Percentiles rank a stretch among this genome's conserved stretches.
phyloP scores from a whole-genome alignment of 192 early-diverging fungal genomes.

The Umbelopsis sp. region DNA sequence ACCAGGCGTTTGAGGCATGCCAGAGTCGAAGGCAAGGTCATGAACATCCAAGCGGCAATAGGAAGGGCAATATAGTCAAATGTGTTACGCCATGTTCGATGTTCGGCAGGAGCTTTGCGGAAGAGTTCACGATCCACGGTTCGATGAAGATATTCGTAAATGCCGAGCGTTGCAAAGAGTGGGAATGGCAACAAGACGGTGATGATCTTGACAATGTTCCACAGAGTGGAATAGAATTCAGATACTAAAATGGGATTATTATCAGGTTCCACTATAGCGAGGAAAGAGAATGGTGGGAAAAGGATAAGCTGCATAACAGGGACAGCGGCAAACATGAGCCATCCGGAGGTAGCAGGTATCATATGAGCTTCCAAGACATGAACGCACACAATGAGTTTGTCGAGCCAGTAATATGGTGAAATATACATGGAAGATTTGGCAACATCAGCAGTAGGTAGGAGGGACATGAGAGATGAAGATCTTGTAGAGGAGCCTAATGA shows the following conservation, averaged over 20 bases:
- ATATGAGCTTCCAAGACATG: slow-evolving; percentile 56
- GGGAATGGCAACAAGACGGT: slow-evolving; percentile 47
- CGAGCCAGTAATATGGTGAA: slow-evolving; percentile 26
- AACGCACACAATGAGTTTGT: slow-evolving; percentile 42
- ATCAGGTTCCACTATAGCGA: slow-evolving; percentile 27
- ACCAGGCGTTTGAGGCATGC: slow-evolving; percentile 44
- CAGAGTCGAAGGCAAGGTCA: slow-evolving; percentile 52
- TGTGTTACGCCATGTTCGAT: slow-evolving; percentile 37
- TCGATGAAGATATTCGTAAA: slow-evolving; percentile 50
- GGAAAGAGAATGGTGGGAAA: slow-evolving; percentile 31
- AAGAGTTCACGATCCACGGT: slow-evolving; percentile 44
- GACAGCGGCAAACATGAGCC: slow-evolving; percentile 56
- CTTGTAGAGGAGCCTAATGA: slow-evolving; percentile 11
- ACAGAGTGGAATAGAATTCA: slow-evolving; percentile 42
- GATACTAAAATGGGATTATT: slow-evolving; percentile 41
- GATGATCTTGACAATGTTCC: slow-evolving; percentile 42
- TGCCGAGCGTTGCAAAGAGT: slow-evolving; percentile 36
- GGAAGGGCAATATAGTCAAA: slow-evolving; percentile 45
- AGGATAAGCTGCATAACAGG: slow-evolving; percentile 49
- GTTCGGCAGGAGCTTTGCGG: slow-evolving; percentile 33
- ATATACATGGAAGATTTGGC: slow-evolving; percentile 4
- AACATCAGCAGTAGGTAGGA: not conserved
- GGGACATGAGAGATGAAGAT: slow-evolving; percentile 3
- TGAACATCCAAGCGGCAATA: slow-evolving; percentile 49
- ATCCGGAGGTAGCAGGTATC: slow-evolving; percentile 52